phyloP scores from a whole-genome alignment of 2,329 filamentous ascomycete genomes.

The Exophiala dermatitidis region DNA sequence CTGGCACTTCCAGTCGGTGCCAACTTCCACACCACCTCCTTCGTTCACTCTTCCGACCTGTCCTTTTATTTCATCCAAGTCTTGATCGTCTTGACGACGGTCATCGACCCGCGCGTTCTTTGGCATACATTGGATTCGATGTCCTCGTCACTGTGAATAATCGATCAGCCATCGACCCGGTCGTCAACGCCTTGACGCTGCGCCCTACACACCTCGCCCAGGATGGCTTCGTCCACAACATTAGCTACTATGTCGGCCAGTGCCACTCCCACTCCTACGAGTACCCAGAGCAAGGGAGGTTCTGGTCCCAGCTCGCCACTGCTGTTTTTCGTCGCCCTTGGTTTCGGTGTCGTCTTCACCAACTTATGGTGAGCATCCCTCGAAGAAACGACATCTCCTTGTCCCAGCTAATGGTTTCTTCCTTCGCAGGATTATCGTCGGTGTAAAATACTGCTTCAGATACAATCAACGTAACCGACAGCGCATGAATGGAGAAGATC shows the following conservation, averaged over 20 bases:
- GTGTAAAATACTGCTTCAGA: constrained; percentile 97
- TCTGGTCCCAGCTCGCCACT: constrained; percentile 60
- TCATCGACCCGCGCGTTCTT: not conserved
- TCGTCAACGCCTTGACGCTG: constrained; percentile 2
- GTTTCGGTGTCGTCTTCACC: constrained; percentile 96
- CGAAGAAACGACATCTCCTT: not conserved
- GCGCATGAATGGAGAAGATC: constrained; percentile 66
- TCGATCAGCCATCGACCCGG: not conserved
- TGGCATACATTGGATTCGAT: constrained; percentile 4
- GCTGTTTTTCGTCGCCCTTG: constrained; percentile 88
- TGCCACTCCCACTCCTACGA: constrained; percentile 25
- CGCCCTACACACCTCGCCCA: constrained; percentile 10
- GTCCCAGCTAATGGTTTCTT: constrained; percentile 2
- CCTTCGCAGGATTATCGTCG: constrained; percentile 83
- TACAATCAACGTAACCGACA: constrained; percentile 92
- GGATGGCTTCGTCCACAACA: constrained; percentile 16
- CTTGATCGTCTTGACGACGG: not conserved
- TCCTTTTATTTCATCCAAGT: constrained; percentile 2
- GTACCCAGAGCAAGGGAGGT: constrained; percentile 31
- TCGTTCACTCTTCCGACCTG: not conserved
- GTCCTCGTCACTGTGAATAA: constrained; percentile 6
- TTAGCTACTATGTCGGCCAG: constrained; percentile 20
- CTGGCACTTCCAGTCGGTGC: constrained; percentile 2
- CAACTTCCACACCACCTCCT: constrained; percentile 6
- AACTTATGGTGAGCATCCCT: constrained; percentile 74